Conservation (phyloP, 371 early-diverging fungal species). For the Apophysomyces ossiformis region DNA sequence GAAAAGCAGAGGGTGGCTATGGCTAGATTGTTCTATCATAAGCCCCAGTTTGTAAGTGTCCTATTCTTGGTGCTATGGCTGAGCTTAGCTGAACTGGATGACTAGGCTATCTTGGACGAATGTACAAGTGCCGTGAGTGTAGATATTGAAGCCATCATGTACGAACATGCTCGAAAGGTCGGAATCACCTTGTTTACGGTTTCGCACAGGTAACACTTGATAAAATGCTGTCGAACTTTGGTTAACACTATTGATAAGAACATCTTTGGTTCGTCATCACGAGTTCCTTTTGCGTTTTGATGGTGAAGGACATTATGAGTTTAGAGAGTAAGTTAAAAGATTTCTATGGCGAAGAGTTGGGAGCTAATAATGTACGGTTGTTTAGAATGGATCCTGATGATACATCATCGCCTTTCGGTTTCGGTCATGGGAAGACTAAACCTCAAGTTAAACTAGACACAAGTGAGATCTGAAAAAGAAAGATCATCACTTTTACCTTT, state of each 20-base stretch:
- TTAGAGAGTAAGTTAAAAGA: slow-evolving; percentile 53
- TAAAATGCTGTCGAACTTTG: neutral
- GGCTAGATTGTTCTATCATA: slow-evolving; percentile 84
- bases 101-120: slow-evolving; percentile 82
- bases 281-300: slow-evolving; percentile 81
- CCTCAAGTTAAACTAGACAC: slow-evolving; percentile 38
- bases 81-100: neutral
- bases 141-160: slow-evolving; percentile 86
- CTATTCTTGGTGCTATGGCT: neutral
- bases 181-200: slow-evolving; percentile 89
- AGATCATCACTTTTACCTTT: slow-evolving; percentile 5
- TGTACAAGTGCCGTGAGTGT: slow-evolving; percentile 88
- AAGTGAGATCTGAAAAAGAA: slow-evolving; percentile 7
- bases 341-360: neutral
- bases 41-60: slow-evolving; percentile 74
- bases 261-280: slow-evolving; percentile 71
- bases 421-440: slow-evolving; percentile 61
- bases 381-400: slow-evolving; percentile 61
- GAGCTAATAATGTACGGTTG: neutral
- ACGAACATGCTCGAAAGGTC: slow-evolving; percentile 75
- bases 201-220: slow-evolving; percentile 67
- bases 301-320: slow-evolving; percentile 84
- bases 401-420: slow-evolving; percentile 55
- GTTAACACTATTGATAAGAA: slow-evolving; percentile 24
- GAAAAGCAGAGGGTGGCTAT: slow-evolving; percentile 86